Conservation (phyloP, 225 moss, liverwort and hornwort species). For the Pseudoscleropodium purum region DNA sequence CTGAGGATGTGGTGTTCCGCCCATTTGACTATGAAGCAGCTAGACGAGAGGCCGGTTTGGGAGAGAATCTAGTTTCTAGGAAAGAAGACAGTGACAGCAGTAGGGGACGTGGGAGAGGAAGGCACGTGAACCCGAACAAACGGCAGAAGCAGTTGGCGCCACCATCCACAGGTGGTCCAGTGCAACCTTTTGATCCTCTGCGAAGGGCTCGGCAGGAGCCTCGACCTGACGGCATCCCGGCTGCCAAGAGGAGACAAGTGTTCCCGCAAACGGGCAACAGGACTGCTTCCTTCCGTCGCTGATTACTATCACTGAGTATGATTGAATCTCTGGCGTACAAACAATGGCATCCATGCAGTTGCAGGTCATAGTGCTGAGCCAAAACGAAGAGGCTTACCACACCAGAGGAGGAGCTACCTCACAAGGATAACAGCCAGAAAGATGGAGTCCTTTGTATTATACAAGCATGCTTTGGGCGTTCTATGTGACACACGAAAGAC, state of each 20-base stretch:
- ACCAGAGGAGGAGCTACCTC: background rate
- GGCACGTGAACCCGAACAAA: conserved; percentile 33
- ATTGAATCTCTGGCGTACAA: background rate
- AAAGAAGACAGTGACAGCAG: conserved; percentile 7
- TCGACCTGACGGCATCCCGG: conserved; percentile 64
- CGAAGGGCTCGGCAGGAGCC: conserved; percentile 65
- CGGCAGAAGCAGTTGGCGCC: conserved; percentile 27
- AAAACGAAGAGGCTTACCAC: background rate
- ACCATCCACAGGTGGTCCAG: conserved; percentile 18
- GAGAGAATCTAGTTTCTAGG: conserved; percentile 21
- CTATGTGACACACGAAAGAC: background rate
- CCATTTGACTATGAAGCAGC: conserved; percentile 49
- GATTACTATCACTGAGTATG: background rate
- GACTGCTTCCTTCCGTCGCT: conserved; percentile 53
- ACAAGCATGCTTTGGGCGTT: background rate
- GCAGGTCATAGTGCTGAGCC: background rate
- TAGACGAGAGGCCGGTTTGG: conserved; percentile 29
- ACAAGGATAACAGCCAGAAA: background rate
- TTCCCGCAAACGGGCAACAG: conserved; percentile 80
- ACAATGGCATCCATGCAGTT: background rate
- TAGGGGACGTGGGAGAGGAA: conserved; percentile 27
- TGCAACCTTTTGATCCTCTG: conserved; percentile 69
- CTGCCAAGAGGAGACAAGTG: conserved; percentile 80
- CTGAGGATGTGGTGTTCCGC: background rate
- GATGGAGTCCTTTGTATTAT: background rate